phyloP scores from a whole-genome alignment of 2,329 filamentous ascomycete species.

The Colletotrichum sp. region DNA sequence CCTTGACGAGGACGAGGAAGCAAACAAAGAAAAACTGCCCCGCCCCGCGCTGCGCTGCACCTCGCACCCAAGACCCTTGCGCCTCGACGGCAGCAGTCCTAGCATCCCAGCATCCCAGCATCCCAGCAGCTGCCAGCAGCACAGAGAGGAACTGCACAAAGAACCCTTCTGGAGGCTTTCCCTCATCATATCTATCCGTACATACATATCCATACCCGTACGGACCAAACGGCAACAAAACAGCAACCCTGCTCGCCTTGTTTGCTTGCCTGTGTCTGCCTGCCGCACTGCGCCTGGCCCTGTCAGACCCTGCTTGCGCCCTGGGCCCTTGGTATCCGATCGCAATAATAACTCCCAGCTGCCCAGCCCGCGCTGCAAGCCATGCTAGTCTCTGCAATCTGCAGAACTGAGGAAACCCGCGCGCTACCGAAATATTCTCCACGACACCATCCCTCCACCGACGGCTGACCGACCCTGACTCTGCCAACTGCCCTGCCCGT shows the following conservation, averaged over 20 bases:
- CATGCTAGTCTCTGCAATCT: neutral
- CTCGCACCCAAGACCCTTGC: neutral
- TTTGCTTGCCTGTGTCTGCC: neutral
- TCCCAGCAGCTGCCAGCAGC: neutral
- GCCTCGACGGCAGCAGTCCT: neutral
- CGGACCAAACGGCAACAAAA: neutral
- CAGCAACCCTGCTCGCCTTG: neutral
- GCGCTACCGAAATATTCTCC: conserved; percentile 12
- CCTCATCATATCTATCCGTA: neutral
- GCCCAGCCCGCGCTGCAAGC: neutral
- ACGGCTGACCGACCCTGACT: neutral
- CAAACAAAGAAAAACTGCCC: neutral
- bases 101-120: neutral
- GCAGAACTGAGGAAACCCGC: neutral
- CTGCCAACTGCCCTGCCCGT: neutral
- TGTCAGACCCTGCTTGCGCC: neutral
- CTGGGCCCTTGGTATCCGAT: neutral
- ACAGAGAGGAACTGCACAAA: neutral
- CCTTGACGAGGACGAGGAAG: neutral
- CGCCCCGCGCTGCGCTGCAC: neutral
- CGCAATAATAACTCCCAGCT: neutral
- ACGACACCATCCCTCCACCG: conserved; percentile 8
- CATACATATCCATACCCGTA: neutral
- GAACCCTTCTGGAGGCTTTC: no score
- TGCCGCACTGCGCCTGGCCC: neutral